Base-by-base conservation (phyloP, 1,284 basidiomycete species). In the Ganoderma leucocontextum region DNA sequence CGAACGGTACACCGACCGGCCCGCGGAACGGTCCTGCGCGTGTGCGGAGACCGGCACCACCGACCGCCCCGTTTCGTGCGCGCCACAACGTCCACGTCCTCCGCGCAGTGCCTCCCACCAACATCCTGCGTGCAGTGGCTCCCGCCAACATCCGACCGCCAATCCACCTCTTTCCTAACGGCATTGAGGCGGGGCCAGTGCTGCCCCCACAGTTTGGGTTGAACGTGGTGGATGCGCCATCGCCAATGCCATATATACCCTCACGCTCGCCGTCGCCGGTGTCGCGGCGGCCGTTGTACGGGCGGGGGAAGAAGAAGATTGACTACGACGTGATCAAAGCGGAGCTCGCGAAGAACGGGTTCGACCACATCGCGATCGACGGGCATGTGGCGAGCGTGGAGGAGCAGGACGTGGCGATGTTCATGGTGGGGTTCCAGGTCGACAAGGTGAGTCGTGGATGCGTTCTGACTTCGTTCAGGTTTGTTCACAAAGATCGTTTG, bases 331-430 rank as follows among this genome's bases (percentile, higher is more conserved):
- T 78, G 35, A 83, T 90, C n/a, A 74, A 90, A 53, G 82, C 84
- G 47, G 84, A 83, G 72, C 82, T 94, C 49, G 83, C 84, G 69
- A 81, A 81, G 75, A 93, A 90, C 69, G 89, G 88, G 39, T 83
- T 82, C 69, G 90, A 92, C 25, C 86, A 94, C 79, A 84, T 92
- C 55, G 84, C 83, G 68, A 81, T 94, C 22, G 86, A 87, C 64
- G 83, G 86, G 19, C 75, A 78, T 62, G 84, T 85, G 41, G 82
- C 82, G 60, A 82, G 83, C n/a, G 85, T 90, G 52, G 80, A 82
- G 66, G 90, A 92, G 75, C 88, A 88, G 42, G 90, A 92, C 64
- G 87, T 94, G 25, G 75, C 79, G 69, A 78, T 75, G 57, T 90
- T 90, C 72, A 89, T 93, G 75, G 82, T 83, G 29, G 87, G 84